phyloP scores from a whole-genome alignment of 2,329 filamentous ascomycete genomes.

The Colletotrichum sp. region DNA sequence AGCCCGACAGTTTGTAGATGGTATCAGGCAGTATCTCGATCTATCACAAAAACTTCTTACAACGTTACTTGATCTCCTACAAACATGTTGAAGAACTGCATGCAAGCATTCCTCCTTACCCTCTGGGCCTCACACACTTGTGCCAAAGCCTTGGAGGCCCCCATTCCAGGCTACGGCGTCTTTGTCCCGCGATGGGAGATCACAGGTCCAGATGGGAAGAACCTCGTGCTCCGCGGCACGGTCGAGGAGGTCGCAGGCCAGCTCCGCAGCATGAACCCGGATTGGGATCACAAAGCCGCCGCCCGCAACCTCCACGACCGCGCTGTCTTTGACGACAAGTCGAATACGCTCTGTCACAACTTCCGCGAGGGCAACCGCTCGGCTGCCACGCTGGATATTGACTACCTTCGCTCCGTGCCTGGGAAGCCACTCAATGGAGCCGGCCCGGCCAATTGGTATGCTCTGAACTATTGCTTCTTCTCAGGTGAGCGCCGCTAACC shows the following conservation, averaged over 20 bases:
- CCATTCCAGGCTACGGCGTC: background rate
- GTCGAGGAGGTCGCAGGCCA: background rate
- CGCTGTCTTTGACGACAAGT: background rate
- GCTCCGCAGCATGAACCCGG: background rate
- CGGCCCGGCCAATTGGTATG: background rate
- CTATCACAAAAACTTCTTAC: background rate
- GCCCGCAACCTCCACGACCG: background rate
- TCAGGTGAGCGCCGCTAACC: fast-evolving
- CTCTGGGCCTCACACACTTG: background rate
- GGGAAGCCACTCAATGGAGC: slow-evolving; percentile 5
- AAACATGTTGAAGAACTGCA: background rate
- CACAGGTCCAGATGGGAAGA: background rate
- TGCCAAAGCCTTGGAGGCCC: background rate
- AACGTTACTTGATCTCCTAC: background rate
- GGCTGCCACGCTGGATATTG: background rate
- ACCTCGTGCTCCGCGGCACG: background rate
- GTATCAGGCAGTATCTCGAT: background rate
- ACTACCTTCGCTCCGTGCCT: background rate
- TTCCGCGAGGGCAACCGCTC: slow-evolving; percentile 1
- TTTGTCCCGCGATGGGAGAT: background rate
- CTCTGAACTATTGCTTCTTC: fast-evolving
- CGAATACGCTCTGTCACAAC: background rate
- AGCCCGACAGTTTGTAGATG: background rate
- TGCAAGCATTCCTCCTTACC: background rate
- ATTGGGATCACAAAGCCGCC: background rate